Evolutionary conservation across 176 grass and related monocot species (phyloP).

Genomic region (Hsuehochloa calcarea): DNA sequence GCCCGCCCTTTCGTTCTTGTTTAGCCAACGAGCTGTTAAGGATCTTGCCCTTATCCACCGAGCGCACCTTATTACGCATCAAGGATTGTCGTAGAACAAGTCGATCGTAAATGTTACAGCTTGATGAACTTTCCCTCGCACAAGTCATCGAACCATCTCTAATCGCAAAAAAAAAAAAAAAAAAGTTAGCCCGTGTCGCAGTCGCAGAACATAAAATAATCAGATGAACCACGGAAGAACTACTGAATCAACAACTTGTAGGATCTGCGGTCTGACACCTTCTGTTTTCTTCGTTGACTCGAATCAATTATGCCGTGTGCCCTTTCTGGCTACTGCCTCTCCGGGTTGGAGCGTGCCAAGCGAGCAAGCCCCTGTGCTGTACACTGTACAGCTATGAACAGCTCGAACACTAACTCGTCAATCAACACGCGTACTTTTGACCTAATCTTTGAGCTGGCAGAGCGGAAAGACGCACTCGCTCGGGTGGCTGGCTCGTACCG

Average conservation of each 20-base stretch:
- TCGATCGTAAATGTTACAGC: neutral
- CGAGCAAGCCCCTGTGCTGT: neutral
- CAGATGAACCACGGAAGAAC: neutral
- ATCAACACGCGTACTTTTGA: neutral
- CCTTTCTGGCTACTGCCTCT: neutral
- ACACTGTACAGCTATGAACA: neutral
- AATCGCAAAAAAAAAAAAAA: neutral
- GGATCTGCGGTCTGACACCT: neutral
- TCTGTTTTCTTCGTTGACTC: neutral
- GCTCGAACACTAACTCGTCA: neutral
- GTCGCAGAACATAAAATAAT: neutral
- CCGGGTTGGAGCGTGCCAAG: neutral
- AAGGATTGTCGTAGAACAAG: neutral
- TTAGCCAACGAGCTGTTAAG: neutral
- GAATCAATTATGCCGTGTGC: neutral
- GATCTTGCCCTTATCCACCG: neutral
- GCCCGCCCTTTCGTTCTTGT: neutral
- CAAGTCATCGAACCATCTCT: neutral
- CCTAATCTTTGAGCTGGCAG: constrained; percentile 10
- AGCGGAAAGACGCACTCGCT: neutral
- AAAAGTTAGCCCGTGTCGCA: neutral
- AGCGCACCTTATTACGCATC: neutral
- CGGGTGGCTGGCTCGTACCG: neutral
- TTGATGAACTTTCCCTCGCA: neutral
- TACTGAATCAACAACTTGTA: neutral